Evolutionary conservation across 2,329 filamentous ascomycete species (phyloP), one percentile per base, ranked within the genome.

Genomic region (Phialocephala sp.): DNA sequence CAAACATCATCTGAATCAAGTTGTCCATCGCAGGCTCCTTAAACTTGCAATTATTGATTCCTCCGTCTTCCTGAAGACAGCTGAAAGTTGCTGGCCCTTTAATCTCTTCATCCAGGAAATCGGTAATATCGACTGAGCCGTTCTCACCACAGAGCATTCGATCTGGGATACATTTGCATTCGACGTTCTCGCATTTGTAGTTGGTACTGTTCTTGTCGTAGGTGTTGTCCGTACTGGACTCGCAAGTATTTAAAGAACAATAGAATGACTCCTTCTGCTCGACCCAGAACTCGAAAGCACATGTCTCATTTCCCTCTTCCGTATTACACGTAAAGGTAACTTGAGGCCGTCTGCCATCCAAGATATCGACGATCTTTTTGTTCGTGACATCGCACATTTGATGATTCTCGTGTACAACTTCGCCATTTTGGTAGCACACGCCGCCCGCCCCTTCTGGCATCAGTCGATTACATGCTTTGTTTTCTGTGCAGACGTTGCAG

Each of bases 381-480:
- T 99, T 99, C 63, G 94, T 98, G 71, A 99, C 95, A 78, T 96
- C 92, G 80, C 95, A 99, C 82, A 97, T 95, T 80, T 99, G 96
- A 80, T 93, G 94, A 81, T 98, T 99, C 79, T 96, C 89, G 73
- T 95, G 93, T 69, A 98, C 90, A 12, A 96, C 90, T 71, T 97
- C 88, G 55, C 94, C 94, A 72, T 94, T 90, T 75, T 92, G 90
- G 77, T 97, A 98, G 81, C 95, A 99, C 12, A 97, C 89, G 37
- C 93, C 95, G 55, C 90, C 93, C 67, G 92, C 86, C 3, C 87
- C 87, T 15, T 90, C 88, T 4, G 92, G 92, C 89, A 97, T 97
- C 79, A 99, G 82, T 39, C 92, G 89, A 76, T 95, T 88, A 76
- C 95, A 99, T 18, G 91, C 94, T 71, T 90, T 83, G 77, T 98